These are phyloP conservation scores for Alternaria panax DNA, from an alignment of 2,329 filamentous ascomycete genomes.

Conservation along the genomic window DNA sequence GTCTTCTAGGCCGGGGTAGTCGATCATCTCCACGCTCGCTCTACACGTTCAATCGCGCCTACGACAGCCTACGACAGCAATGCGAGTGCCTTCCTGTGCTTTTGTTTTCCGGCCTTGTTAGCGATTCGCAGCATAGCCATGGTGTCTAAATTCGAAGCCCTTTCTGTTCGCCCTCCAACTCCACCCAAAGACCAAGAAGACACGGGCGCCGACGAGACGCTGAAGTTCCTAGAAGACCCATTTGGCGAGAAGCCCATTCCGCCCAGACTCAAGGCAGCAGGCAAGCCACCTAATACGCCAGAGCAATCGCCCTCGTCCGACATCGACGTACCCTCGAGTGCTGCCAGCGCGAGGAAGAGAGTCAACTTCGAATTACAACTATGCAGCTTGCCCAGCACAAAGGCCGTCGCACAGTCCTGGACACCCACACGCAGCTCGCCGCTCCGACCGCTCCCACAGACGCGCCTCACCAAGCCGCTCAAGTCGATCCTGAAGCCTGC, in stretches of 20 bases:
- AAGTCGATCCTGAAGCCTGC: slow-evolving; percentile 83
- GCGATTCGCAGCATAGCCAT: slow-evolving; percentile 48
- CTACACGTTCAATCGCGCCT: slow-evolving; percentile 15
- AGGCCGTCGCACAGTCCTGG: slow-evolving; percentile 32
- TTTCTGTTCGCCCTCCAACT: slow-evolving; percentile 63
- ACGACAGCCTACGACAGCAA: slow-evolving; percentile 28
- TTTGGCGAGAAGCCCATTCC: slow-evolving; percentile 45
- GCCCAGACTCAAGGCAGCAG: slow-evolving; percentile 31
- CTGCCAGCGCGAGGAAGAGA: slow-evolving; percentile 46
- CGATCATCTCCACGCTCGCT: slow-evolving; percentile 22
- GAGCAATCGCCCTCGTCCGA: slow-evolving; percentile 55
- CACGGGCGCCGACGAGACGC: slow-evolving; percentile 48
- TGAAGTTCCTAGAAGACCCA: slow-evolving; percentile 54
- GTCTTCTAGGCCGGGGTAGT: slow-evolving; percentile 16
- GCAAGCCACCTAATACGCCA: slow-evolving; percentile 44
- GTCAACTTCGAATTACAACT: slow-evolving; percentile 71
- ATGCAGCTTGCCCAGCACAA: slow-evolving; percentile 62
- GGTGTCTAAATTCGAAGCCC: slow-evolving; percentile 54
- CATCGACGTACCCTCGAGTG: slow-evolving; percentile 44
- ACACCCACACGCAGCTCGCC: slow-evolving; percentile 52
- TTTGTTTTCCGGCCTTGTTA: slow-evolving; percentile 31
- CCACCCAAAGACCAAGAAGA: slow-evolving; percentile 59
- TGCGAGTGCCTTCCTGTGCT: slow-evolving; percentile 30
- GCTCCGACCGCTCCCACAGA: slow-evolving; percentile 57
- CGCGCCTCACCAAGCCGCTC: slow-evolving; percentile 62